Evolutionary conservation across 2,329 filamentous ascomycete species (phyloP), one percentile per base, ranked within the genome.

Genomic region (Hysterium pulicare): DNA sequence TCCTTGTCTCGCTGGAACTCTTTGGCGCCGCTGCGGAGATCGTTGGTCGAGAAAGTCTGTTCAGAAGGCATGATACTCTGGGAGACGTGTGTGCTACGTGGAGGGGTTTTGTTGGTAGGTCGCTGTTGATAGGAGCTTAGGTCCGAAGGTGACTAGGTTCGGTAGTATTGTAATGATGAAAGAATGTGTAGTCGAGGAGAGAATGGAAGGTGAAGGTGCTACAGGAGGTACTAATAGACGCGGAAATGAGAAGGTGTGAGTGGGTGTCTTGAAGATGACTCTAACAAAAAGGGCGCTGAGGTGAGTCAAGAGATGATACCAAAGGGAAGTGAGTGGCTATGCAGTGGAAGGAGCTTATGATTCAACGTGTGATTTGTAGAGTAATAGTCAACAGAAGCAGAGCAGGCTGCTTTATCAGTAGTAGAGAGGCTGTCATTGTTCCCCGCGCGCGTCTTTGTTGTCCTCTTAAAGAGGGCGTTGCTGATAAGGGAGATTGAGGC

Each of bases 1-100:
- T 71, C 68, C 58, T 71, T 70, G 56, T 71, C 70, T 57, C 74
- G 74, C 53, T 72, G 70, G 65, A 68, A 74, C 53, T 77, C 74
- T 56, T 73, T 74, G 57, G 75, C 70, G 51, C 66, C 66, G 61
- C 71, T 72, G 59, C 78, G 77, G 48, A 81, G 69, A 59, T 82
- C 78, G 60, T 65, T 59, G 54, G 71, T 72, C 42, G 66, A 62
- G 56, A 72, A 65, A 58, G 68, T 63, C 61, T 72, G 70, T 53
- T 72, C 67, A 54, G 69, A 60, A 51, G 70, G 66, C 71, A 73
- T 74, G 61, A 36, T 57, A 51, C 44, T 42, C 45, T 22, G 36
- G 37, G 43, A 39, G 37, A 40, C 38, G 43, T 46, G 42, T 35
- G 44, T 39, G 23, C 28, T 39, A 33, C 38, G 21, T 45, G 22